These are phyloP conservation scores for Diversispora eburnea DNA, from an alignment of 192 early-diverging fungal genomes.

Conservation along the genomic window DNA sequence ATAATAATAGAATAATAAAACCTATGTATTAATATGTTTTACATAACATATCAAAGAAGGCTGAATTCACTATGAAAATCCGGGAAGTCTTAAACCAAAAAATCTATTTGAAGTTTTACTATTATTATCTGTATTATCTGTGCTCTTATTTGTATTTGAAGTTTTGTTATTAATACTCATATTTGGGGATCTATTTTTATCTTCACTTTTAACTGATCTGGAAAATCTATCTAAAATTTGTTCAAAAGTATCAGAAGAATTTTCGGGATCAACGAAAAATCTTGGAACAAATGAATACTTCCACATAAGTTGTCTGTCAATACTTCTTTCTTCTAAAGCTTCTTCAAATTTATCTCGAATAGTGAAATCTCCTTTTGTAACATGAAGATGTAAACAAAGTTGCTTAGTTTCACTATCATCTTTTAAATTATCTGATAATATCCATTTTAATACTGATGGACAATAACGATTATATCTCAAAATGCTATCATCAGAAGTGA, in stretches of 20 bases:
- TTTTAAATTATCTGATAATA: neutral
- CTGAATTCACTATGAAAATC: too few species aligned
- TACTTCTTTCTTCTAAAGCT: slow-evolving; percentile 2
- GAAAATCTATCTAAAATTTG: neutral
- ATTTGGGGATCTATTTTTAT: neutral
- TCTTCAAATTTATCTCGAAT: neutral
- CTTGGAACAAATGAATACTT: neutral
- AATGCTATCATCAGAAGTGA: neutral
- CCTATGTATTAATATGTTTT: too few species aligned
- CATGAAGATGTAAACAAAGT: neutral
- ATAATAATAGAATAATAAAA: too few species aligned
- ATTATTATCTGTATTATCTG: too few species aligned
- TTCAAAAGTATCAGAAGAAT: neutral
- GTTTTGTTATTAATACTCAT: too few species aligned
- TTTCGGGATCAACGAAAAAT: neutral
- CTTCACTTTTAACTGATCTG: neutral
- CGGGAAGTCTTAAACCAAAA: too few species aligned
- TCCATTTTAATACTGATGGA: neutral
- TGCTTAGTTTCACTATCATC: neutral
- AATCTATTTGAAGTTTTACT: too few species aligned
- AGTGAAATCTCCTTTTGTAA: slow-evolving; percentile 5
- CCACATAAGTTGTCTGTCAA: neutral
- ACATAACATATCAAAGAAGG: too few species aligned
- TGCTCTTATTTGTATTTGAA: too few species aligned
- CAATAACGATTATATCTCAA: neutral